Evolutionary conservation across 2,329 filamentous ascomycete species (phyloP).

Genomic region (Pseudocercospora fuligena): DNA sequence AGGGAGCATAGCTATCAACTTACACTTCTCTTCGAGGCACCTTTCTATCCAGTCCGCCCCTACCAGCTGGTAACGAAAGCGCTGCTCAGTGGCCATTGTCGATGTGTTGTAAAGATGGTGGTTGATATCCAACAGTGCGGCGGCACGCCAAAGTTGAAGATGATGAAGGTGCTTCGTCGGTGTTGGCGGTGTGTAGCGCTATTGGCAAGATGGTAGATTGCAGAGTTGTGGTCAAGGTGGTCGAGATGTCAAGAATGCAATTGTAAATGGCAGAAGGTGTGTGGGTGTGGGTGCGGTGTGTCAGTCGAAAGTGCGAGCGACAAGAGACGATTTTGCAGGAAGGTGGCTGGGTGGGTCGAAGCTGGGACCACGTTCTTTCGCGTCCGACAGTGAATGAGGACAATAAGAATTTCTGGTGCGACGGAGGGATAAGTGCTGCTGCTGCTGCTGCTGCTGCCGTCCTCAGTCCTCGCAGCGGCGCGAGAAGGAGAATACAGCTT

Average conservation of each 20-base stretch:
- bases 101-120: not conserved
- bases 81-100: not conserved
- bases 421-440: not conserved
- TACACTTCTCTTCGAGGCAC: not conserved
- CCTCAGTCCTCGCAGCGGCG: not conserved
- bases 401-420: not conserved
- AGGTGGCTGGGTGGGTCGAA: not conserved
- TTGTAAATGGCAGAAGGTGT: not conserved
- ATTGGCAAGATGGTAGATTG: not conserved
- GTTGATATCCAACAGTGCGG: not conserved
- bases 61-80: not conserved
- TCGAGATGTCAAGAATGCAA: not conserved
- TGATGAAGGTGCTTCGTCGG: not conserved
- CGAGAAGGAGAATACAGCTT: not conserved
- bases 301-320: not conserved
- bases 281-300: not conserved
- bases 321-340: not conserved
- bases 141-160: not conserved
- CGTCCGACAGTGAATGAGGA: not conserved
- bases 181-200: not conserved
- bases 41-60: not conserved
- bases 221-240: not conserved
- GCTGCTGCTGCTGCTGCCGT: not conserved
- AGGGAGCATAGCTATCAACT: not conserved
- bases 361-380: not conserved